Evolutionary conservation across 495 filamentous ascomycete species (phyloP), one percentile per base, ranked within the genome.

Genomic region (Talaromyces borbonicus): DNA sequence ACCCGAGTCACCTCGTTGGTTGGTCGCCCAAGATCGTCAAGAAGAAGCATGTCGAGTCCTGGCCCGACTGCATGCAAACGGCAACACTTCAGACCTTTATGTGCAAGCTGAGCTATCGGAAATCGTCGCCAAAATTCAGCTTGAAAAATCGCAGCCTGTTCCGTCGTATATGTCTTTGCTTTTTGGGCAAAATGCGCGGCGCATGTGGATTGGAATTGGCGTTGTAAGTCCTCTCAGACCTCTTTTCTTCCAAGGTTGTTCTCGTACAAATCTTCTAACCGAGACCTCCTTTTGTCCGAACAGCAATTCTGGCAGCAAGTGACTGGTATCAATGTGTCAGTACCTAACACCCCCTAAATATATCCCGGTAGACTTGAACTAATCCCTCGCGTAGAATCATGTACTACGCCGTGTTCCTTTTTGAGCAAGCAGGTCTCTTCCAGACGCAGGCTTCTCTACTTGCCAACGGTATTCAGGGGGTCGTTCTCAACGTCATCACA

Each of bases 1-100:
- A 31, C 71, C 70, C 1, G 69, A 72, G 49, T 68, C 65, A 5
- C 70, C 71, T 8, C 64, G 69, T 16, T 74, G 69, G 69, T 58
- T 72, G 1, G 53, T 69, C 14, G 52, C 56, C 39, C 50, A 56
- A 12, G 65, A 62, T 23, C 49, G 56, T 5, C 43, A 62, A 16
- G 56, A 66, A 8, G 56, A 70, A 27, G 69, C 68, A 5, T 55
- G 60, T 18, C 51, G 53, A 27, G 60, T 65, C 2, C 52, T 74
- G 8, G 57, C 64, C 5, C 57, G 55, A 20, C 53, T 66, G 12
- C 59, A 70, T 46, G 56, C 61, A 4, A 52, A 53, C 16, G 64
- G 61, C 5, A 53, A 63, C 19, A 42, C 32, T 5, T 36, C 49
- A 25, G 43, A 54, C 41, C 27, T 39, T 0, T 55, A 49, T 19